Evolutionary conservation across 1,284 basidiomycete species (phyloP).

Genomic region (Pisolithus thermaeus): DNA sequence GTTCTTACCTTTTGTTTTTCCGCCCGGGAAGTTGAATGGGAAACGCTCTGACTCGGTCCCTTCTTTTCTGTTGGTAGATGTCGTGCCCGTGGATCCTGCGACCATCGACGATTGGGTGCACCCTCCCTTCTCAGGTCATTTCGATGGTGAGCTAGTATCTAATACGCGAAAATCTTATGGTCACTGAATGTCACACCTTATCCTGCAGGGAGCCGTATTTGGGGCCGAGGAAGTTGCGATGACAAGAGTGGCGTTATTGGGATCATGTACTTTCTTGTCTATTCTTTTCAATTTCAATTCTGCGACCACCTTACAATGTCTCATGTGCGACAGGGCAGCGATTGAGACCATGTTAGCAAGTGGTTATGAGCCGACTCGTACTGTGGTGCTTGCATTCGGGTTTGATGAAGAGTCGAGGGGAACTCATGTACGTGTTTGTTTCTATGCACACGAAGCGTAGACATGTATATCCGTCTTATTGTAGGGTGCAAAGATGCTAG

Average conservation of each 20-base stretch:
- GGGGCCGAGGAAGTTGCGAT: slow-evolving; percentile 2
- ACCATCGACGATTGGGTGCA: slow-evolving; percentile 50
- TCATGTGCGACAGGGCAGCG: slow-evolving; percentile 20
- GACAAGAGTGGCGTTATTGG: slow-evolving; percentile 24
- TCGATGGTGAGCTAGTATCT: slow-evolving; percentile 32
- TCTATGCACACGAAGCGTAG: too few relatives aligned
- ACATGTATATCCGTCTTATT: not conserved
- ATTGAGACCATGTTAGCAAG: slow-evolving; percentile 43
- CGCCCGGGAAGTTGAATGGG: not conserved
- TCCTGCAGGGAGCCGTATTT: not conserved
- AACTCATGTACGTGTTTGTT: slow-evolving; percentile 26
- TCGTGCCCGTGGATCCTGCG: slow-evolving; percentile 51
- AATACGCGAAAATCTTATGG: slow-evolving; percentile 15
- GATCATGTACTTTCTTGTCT: slow-evolving; percentile 22
- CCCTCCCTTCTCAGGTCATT: slow-evolving; percentile 49
- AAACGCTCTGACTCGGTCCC: not conserved
- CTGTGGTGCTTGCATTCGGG: slow-evolving; percentile 53
- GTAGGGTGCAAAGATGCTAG: slow-evolving; percentile 24
- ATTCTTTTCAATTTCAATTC: not conserved
- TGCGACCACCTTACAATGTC: not conserved
- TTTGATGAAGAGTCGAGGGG: slow-evolving; percentile 63
- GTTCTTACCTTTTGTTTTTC: slow-evolving; percentile 23
- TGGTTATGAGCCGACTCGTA: slow-evolving; percentile 41
- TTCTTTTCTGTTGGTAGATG: slow-evolving; percentile 32
- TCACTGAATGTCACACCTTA: too few relatives aligned